Evolutionary conservation across 257 asterid species (phyloP), one percentile per base, ranked within the genome.

Genomic region (Nicotiana tabacum): DNA sequence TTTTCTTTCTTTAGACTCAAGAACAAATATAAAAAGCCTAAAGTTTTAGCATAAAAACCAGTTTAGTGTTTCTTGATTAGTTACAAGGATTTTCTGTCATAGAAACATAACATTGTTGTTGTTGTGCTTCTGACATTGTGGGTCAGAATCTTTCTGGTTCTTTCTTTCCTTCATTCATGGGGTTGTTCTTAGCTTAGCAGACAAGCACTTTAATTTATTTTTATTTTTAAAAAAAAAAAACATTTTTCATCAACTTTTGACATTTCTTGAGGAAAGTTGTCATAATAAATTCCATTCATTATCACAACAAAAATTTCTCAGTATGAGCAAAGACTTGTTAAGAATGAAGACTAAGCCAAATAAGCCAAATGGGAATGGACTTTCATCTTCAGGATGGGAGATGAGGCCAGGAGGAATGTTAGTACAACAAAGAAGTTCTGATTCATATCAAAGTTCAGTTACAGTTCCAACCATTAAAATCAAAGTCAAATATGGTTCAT

Each of bases 391-490:
- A 2, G 89, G 80, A 69, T 92, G 92, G 97, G 99, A 96, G 66
- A 83, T 92, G 11, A 85, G 97, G 92, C 97, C 98, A 0, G 92
- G 98, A 7, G 98, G 99, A 79, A 96, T 96, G 99, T 67, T 96
- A 83, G 99, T 96, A 17, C 99, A 96, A 79, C 84, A 88, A 84
- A 90, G 99, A 56, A 94, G 21, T 68, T 90, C 92, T n/a, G 98
- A 94, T 65, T 85, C 88, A 7, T 89, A 89, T 53, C 92, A 88
- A 8, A 89, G 79, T 83, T 67, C 86, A 2, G 81, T 48, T 76
- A 57, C 37, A 57, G 89, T 89, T 77, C 93, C 96, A 15, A 90
- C 84, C 65, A 88, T 92, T 87, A 92, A 80, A 85, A 89, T 93
- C 84, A 89, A 83, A 83, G 98, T 95, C 18, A 95, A 92, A 82